Conservation (phyloP, 192 early-diverging fungal species). For the Phlyctochytrium arcticum region DNA sequence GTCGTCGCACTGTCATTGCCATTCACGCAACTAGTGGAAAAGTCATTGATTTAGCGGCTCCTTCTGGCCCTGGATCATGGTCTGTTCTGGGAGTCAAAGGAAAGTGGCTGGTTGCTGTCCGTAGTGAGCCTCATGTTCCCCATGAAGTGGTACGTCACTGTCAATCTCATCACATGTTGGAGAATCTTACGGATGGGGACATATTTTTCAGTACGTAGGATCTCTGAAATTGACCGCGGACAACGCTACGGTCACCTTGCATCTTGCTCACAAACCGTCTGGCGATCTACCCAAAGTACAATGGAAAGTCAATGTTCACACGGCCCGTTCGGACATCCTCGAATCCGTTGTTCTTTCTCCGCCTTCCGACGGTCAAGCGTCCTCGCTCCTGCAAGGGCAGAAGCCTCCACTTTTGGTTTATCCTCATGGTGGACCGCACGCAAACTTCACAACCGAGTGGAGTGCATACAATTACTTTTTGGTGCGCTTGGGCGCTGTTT, state of each 20-base stretch:
- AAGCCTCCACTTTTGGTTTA: slow-evolving; percentile 57
- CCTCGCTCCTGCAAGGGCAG: background rate
- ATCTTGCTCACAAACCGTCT: slow-evolving; percentile 15
- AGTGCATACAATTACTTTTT: slow-evolving; percentile 41
- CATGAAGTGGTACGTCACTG: slow-evolving; percentile 29
- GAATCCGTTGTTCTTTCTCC: slow-evolving; percentile 17
- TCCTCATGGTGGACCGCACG: slow-evolving; percentile 81
- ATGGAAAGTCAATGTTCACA: slow-evolving; percentile 2
- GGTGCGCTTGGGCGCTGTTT: slow-evolving; percentile 57
- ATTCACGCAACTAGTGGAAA: slow-evolving; percentile 43
- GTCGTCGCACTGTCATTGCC: slow-evolving; percentile 31
- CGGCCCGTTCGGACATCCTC: slow-evolving; percentile 11
- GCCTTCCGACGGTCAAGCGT: background rate
- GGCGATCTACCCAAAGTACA: background rate
- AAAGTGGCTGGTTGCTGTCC: slow-evolving; percentile 39
- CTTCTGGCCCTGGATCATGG: slow-evolving; percentile 35
- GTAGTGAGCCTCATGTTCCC: slow-evolving; percentile 53
- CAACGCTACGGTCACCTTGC: background rate
- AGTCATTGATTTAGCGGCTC: slow-evolving; percentile 49
- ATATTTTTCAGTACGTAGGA: slow-evolving; percentile 7
- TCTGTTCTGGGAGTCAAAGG: slow-evolving; percentile 40
- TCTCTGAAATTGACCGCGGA: background rate
- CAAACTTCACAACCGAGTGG: slow-evolving; percentile 50
- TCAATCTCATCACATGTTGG: too few species aligned
- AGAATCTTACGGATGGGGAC: too few species aligned